A percentile compares a stretch with the other conserved stretches of the same genome.
phyloP scores from a whole-genome alignment of 2,329 filamentous ascomycete species.

The Zymoseptoria ardabiliae region DNA sequence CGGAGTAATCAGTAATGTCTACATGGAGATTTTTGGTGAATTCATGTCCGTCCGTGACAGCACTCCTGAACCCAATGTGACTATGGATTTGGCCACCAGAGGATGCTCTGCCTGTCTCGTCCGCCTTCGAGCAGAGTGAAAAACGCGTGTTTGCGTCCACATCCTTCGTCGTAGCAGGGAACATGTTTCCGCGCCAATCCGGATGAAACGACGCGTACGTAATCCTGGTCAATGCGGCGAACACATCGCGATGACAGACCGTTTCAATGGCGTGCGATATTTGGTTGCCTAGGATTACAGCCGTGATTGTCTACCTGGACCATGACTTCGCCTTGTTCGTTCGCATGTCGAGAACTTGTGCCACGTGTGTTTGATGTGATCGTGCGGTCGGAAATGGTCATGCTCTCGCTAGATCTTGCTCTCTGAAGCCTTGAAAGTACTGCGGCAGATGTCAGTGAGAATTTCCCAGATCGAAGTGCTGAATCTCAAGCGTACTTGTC shows the following conservation, averaged over 20 bases:
- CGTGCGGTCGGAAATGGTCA: background rate
- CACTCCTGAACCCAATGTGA: too few relatives aligned
- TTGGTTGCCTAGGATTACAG: background rate
- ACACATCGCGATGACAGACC: background rate
- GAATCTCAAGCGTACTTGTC: conserved; percentile 33
- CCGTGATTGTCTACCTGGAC: background rate
- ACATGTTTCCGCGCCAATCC: background rate
- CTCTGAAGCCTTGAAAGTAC: conserved; percentile 33
- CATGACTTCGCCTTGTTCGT: too few relatives aligned
- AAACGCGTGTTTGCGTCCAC: too few relatives aligned
- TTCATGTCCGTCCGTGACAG: background rate
- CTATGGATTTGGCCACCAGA: too few relatives aligned
- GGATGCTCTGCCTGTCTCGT: too few relatives aligned
- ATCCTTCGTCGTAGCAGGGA: background rate
- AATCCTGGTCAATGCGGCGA: background rate
- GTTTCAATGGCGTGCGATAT: background rate
- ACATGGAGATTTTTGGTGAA: background rate
- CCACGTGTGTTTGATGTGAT: too few relatives aligned
- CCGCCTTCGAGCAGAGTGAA: too few relatives aligned
- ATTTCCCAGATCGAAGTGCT: conserved; percentile 3
- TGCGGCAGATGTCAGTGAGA: conserved; percentile 8
- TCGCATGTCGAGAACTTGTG: too few relatives aligned
- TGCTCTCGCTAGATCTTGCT: background rate
- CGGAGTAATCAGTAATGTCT: background rate
- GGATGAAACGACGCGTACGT: background rate